These are phyloP conservation scores for Alternaria ethzedia DNA, from an alignment of 2,329 filamentous ascomycete species.

Conservation along the genomic window DNA sequence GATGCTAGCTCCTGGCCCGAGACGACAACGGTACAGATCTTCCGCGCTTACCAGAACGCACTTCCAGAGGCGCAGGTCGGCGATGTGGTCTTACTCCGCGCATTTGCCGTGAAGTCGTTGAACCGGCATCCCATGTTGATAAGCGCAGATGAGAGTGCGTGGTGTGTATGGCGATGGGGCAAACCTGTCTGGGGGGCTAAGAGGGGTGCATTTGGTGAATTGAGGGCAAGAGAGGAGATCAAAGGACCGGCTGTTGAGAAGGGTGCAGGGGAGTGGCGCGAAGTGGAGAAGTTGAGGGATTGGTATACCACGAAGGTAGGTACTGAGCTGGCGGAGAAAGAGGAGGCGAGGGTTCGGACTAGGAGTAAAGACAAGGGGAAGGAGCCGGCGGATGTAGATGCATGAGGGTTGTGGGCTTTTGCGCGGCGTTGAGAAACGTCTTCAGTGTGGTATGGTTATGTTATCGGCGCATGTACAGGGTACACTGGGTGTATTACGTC, in stretches of 20 bases:
- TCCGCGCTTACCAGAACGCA: slow-evolving; percentile 51
- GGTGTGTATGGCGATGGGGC: slow-evolving; percentile 56
- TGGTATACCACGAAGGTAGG: slow-evolving; percentile 46
- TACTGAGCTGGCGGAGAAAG: slow-evolving; percentile 22
- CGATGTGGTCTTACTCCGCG: slow-evolving; percentile 54
- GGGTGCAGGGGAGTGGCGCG: slow-evolving; percentile 53
- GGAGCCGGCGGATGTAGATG: background rate
- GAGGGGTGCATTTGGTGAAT: slow-evolving; percentile 35
- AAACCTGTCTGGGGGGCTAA: slow-evolving; percentile 38
- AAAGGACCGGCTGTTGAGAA: slow-evolving; percentile 56
- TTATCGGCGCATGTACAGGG: background rate
- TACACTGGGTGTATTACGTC: background rate
- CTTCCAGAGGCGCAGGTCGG: slow-evolving; percentile 51
- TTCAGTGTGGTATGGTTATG: background rate
- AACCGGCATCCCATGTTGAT: slow-evolving; percentile 46
- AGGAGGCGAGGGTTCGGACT: slow-evolving; percentile 16
- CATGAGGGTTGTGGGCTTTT: background rate
- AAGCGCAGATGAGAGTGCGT: slow-evolving; percentile 53
- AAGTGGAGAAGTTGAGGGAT: slow-evolving; percentile 48
- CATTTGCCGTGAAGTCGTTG: slow-evolving; percentile 51
- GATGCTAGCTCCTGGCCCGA: slow-evolving; percentile 45
- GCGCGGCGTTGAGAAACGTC: background rate
- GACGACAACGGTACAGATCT: slow-evolving; percentile 48
- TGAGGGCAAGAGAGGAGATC: slow-evolving; percentile 49
- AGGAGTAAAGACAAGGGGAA: slow-evolving; percentile 21